Evolutionary conservation across 768 basidiomycete genomes (phyloP), one percentile per base, ranked within the genome.

Genomic region (Leccinum variicolor): DNA sequence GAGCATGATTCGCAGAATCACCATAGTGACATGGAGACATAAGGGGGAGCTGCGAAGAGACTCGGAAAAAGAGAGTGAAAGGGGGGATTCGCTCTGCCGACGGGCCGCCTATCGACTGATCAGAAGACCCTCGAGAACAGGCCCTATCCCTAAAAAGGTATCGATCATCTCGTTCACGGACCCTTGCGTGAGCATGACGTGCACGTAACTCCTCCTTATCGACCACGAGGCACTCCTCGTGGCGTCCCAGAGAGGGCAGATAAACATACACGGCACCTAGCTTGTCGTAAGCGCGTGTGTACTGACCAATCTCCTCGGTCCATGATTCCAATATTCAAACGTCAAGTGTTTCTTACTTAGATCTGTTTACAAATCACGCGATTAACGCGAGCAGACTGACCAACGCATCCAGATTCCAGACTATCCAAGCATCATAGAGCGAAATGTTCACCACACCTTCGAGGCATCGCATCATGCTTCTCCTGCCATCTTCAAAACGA

Each of bases 401-500:
- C 14, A 21, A 9, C 46, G 1, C 14, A 25, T 25, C 46, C 14
- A 25, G 14, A 47, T 14, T 25, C 46, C 14, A 25, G 14, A 47
- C 21, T 43, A 48, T 46, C 48, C 46, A 56, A 55, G 34, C 51
- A 47, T 9, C 46, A 8, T 34, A 17, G 36, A 25, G 50, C 45
- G 6, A 48, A 54, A 56, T 34, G 21, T 11, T 46, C 26, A 33
- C n/a, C 45, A 47, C 34, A n/a, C 45, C 21, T 19, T 21, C 29
- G 31, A 23, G n/a, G n/a, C 8, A 57, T 50, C 50, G 31, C 52
- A 15, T 69, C 56, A 69, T 6, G 45, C 50, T 17, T 70, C 66
- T 11, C 64, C 70, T 5, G 50, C 39, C 21, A 72, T 54, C 50
- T 62, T 65, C 26, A 71, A 21, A 43, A 71, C n/a, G 36, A 68